Conservation (phyloP, 371 early-diverging fungal genomes). For the Lichtheimia corymbifera region DNA sequence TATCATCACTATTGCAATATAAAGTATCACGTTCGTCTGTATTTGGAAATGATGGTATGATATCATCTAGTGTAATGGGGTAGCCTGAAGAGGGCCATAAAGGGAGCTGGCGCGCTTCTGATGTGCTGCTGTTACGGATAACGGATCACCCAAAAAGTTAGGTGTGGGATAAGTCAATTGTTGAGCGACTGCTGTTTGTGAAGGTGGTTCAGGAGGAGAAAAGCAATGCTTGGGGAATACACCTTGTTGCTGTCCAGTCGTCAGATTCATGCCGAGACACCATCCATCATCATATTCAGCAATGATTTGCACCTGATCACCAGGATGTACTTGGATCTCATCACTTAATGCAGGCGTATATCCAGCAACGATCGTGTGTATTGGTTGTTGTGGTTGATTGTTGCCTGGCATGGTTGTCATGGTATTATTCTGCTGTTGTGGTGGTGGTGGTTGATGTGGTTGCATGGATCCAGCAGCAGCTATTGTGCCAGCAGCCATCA, state of each 20-base stretch:
- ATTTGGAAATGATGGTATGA: too few relatives aligned
- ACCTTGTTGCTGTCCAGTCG: conserved; percentile 28
- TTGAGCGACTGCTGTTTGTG: conserved; percentile 4
- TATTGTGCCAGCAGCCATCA: neutral
- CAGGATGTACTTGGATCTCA: conserved; percentile 29
- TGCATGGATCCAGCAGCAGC: conserved; percentile 6
- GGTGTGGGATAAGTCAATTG: neutral
- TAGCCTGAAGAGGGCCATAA: neutral
- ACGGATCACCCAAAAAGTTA: neutral
- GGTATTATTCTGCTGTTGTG: conserved; percentile 2
- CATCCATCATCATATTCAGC: conserved; percentile 33
- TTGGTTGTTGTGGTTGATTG: neutral
- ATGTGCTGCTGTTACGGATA: neutral
- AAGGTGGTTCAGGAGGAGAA: conserved; percentile 5
- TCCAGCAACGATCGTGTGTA: conserved; percentile 40
- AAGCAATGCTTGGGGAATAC: conserved; percentile 60
- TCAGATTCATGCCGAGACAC: conserved; percentile 22
- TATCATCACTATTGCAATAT: too few relatives aligned
- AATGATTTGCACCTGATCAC: conserved; percentile 28
- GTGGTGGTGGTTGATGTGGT: neutral
- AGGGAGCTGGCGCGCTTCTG: neutral
- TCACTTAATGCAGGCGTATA: conserved; percentile 34
- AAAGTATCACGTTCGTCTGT: too few relatives aligned
- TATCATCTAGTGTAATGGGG: neutral
- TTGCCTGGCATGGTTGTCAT: neutral